Conservation (phyloP, 352 stramenopile genomes). For the Phytopythium mirpurense region DNA sequence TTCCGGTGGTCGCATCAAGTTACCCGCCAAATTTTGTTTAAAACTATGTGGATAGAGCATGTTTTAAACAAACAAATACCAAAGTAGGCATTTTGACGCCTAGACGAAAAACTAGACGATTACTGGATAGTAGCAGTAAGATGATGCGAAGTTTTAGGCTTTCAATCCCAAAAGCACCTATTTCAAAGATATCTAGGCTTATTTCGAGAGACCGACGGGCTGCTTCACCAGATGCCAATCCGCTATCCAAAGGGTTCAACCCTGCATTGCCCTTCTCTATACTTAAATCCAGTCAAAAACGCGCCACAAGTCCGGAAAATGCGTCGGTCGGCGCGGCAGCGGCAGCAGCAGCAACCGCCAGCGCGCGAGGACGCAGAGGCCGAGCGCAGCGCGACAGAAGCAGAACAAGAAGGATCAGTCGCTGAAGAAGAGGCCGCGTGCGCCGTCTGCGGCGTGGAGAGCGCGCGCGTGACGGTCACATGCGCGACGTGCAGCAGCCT, state of each 20-base stretch:
- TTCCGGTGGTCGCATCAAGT: not conserved
- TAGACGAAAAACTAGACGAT: no score
- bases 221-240: no score
- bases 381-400: not conserved
- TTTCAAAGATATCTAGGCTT: no score
- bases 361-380: not conserved
- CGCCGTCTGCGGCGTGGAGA: slow-evolving; percentile 27
- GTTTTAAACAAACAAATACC: no score
- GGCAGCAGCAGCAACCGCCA: not conserved
- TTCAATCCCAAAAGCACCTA: no score
- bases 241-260: no score
- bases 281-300: not conserved
- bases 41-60: no score
- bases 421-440: slow-evolving; percentile 16
- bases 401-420: slow-evolving; percentile 5
- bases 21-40: slow-evolving; percentile 3
- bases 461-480: slow-evolving; percentile 35
- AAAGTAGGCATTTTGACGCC: no score
- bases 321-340: slow-evolving; percentile 2
- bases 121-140: no score
- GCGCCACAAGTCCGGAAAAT: not conserved
- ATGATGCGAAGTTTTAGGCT: no score
- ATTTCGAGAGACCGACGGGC: no score
- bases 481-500: slow-evolving; percentile 32
- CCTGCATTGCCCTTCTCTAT: not conserved